These are phyloP conservation scores for Cornus suecica DNA, from an alignment of 148 eudicot genomes.

Conservation along the genomic window DNA sequence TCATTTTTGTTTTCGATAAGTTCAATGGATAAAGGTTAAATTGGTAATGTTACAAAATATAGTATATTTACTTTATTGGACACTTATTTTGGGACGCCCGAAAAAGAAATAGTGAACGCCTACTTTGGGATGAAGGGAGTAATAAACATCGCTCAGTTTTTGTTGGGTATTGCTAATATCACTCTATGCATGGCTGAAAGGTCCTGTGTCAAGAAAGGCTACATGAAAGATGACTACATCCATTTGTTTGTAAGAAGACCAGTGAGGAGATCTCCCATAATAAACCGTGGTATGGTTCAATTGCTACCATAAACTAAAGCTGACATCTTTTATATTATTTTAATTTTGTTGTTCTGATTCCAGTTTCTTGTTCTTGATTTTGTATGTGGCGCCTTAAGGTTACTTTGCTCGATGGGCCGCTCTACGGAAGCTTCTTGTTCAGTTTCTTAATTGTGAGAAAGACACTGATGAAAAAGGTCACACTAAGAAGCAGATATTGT, in stretches of 20 bases:
- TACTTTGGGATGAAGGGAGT: too few species aligned
- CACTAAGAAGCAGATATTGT: conserved; percentile 80
- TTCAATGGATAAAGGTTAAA: too few species aligned
- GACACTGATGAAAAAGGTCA: conserved; percentile 25
- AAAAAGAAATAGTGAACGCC: too few species aligned
- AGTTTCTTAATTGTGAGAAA: conserved; percentile 65
- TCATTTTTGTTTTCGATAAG: too few species aligned
- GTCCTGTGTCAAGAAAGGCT: conserved; percentile 96
- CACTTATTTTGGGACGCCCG: too few species aligned
- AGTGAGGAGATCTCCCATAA: conserved; percentile 93
- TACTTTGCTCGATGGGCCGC: conserved; percentile 96
- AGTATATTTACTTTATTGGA: too few species aligned
- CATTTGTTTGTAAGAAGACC: conserved; percentile 91
- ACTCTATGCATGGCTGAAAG: conserved; percentile 32
- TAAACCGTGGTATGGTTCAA: conserved; percentile 73
- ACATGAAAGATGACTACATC: conserved; percentile 88
- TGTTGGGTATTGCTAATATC: neutral
- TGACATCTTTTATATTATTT: neutral
- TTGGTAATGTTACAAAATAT: too few species aligned
- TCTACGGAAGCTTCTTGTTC: conserved; percentile 70
- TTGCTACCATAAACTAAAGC: conserved; percentile 10
- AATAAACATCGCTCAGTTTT: neutral
- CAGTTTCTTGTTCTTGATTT: conserved; percentile 8
- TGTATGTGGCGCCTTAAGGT: conserved; percentile 38
- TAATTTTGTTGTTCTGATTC: neutral